Evolutionary conservation across 257 asterid species (phyloP), one percentile per base, ranked within the genome.

Genomic region (Przewalskia tangutica): DNA sequence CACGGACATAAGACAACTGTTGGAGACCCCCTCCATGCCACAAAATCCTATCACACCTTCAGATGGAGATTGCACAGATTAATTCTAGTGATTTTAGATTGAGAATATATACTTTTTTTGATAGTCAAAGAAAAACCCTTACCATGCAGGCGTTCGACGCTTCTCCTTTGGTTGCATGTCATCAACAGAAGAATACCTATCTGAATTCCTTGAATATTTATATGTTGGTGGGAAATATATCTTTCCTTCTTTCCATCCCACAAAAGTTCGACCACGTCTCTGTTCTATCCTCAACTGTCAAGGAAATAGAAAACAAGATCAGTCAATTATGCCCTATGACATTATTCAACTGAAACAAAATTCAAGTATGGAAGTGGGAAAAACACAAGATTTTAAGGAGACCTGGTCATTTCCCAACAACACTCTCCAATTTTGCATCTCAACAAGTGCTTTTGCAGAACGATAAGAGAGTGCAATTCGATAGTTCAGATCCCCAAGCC

Each of bases 161-260:
- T 86, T 86, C 81, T 82, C 88, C 77, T 82, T 85, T n/a, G 87
- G 84, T 44, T 68, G 85, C 65, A 44, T 75, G 36, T 75, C 80
- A 6, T 77, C 88, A 51, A 86, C 88, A 17, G 88, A 82, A 17
- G 88, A 82, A 23, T 83, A 86, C 82, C 81, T 81, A 48, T 86
- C 88, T 1, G 88, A 86, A 77, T 86, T 83, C 66, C 55, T 55
- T 2, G 86, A 86, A 60, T 86, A 86, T 77, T 86, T 86, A 70
- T 86, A 86, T 12, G 88, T 86, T 6, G 88, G 88, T 7, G 88
- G 88, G 70, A 83, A 83, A 77, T 65, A 86, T 80, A 86, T 86
- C 60, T 77, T 81, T 71, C 86, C 88, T 76, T 86, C 88, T 34
- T 77, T 83, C 88, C 86, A 86, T 54, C 86, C 88, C 13, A 46